Evolutionary conservation across 1,139 yeast genomes (phyloP).

Genomic region (Yamadazyma oceani): DNA sequence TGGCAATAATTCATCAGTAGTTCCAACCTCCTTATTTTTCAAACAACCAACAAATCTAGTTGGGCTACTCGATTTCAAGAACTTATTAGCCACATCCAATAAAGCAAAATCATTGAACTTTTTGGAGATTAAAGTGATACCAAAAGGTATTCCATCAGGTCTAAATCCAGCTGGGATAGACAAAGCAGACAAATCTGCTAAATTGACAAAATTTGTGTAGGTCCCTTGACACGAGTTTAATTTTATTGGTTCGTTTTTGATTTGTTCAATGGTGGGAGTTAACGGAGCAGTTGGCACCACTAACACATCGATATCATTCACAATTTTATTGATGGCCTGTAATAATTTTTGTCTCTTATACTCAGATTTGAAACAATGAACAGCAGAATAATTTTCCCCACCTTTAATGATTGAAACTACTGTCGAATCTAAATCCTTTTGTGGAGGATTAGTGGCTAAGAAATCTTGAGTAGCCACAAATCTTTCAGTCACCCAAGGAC

Average conservation of each 20-base stretch:
- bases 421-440: slow-evolving; percentile 72
- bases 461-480: slow-evolving; percentile 80
- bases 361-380: slow-evolving; percentile 79
- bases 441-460: slow-evolving; percentile 72
- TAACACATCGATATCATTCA: slow-evolving; percentile 67
- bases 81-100: slow-evolving; percentile 75
- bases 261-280: slow-evolving; percentile 75
- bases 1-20: slow-evolving; percentile 33
- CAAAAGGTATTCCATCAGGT: slow-evolving; percentile 83
- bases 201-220: slow-evolving; percentile 92
- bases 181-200: slow-evolving; percentile 89
- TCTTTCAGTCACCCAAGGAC: slow-evolving; percentile 99
- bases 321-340: slow-evolving; percentile 57
- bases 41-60: slow-evolving; percentile 38
- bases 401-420: slow-evolving; percentile 74
- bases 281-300: slow-evolving; percentile 93
- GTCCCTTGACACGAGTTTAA: slow-evolving; percentile 92
- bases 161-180: slow-evolving; percentile 90
- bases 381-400: slow-evolving; percentile 77
- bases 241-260: slow-evolving; percentile 73
- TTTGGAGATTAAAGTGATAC: slow-evolving; percentile 78
- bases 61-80: slow-evolving; percentile 42
- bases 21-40: slow-evolving; percentile 37
- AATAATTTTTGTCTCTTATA: slow-evolving; percentile 78
- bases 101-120: slow-evolving; percentile 88